phyloP scores from a whole-genome alignment of 2,329 filamentous ascomycete species.

The Davidsoniella eucalypti region DNA sequence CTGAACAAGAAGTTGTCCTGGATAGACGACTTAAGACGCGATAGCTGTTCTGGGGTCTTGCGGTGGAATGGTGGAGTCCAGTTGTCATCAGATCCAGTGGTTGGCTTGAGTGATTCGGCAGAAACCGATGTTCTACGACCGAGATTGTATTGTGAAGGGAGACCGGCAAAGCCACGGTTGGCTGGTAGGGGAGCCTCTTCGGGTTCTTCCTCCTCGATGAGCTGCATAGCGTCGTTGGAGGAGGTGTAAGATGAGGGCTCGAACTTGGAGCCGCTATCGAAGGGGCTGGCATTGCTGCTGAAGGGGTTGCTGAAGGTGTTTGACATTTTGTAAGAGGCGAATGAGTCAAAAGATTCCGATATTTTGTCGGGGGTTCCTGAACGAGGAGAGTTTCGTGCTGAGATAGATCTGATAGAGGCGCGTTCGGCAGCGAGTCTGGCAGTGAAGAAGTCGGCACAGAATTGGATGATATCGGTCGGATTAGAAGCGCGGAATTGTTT shows the following conservation, averaged over 20 bases:
- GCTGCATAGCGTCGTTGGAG: conserved; percentile 25
- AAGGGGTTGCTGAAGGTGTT: conserved; percentile 63
- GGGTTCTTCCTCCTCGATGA: conserved; percentile 70
- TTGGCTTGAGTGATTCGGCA: conserved; percentile 87
- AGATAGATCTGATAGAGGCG: conserved; percentile 17
- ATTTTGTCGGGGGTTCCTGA: conserved; percentile 11
- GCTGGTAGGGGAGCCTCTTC: conserved; percentile 61
- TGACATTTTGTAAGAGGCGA: conserved; percentile 23
- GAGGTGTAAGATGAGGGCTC: conserved; percentile 19
- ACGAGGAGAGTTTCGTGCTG: conserved; percentile 11
- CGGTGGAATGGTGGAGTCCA: conserved; percentile 77
- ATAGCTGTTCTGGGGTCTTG: conserved; percentile 68
- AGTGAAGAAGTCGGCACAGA: conserved; percentile 53
- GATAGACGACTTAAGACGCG: conserved; percentile 65
- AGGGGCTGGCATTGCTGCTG: conserved; percentile 54
- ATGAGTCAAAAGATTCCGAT: conserved; percentile 9
- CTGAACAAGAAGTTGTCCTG: conserved; percentile 85
- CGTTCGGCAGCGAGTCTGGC: conserved; percentile 49
- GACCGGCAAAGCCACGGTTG: conserved; percentile 33
- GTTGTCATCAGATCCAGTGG: conserved; percentile 65
- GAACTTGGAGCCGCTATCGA: conserved; percentile 37
- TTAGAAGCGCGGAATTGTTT: conserved; percentile 41
- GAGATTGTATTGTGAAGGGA: conserved; percentile 88
- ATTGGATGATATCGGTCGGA: conserved; percentile 49
- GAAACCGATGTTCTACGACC: conserved; percentile 89